phyloP scores from a whole-genome alignment of 2,329 filamentous ascomycete species.

The Pseudogymnoascus sp. region DNA sequence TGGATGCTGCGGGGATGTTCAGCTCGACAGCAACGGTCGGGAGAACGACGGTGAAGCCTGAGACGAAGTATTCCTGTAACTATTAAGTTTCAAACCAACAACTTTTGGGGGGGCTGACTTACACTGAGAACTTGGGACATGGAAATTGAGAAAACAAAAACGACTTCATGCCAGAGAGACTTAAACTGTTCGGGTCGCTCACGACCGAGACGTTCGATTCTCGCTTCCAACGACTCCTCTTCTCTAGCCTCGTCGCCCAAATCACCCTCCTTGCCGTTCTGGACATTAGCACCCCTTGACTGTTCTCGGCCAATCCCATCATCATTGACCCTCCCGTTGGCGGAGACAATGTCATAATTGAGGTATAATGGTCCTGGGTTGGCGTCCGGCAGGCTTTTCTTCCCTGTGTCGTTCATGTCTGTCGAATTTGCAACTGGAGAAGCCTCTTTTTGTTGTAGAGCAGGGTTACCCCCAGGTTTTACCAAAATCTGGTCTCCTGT shows the following conservation, averaged over 20 bases:
- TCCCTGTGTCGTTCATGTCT: background rate
- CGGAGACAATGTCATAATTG: background rate
- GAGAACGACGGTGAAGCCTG: conserved; percentile 66
- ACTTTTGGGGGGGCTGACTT: conserved; percentile 16
- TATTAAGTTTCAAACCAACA: conserved; percentile 5
- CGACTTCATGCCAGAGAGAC: conserved; percentile 43
- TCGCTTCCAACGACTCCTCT: conserved; percentile 25
- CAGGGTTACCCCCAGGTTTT: background rate
- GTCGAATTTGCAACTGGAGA: background rate
- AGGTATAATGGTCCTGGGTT: background rate
- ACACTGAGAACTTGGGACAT: conserved; percentile 50
- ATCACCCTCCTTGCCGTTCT: background rate
- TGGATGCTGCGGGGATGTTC: conserved; percentile 50
- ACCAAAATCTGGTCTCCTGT: background rate
- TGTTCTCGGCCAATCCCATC: background rate
- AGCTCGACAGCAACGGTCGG: conserved; percentile 56
- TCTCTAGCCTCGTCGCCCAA: background rate
- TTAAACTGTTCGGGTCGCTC: conserved; percentile 46
- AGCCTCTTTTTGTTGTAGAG: background rate
- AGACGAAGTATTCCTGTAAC: conserved; percentile 54
- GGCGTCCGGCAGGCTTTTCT: background rate
- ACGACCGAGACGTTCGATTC: conserved; percentile 47
- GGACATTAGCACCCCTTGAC: background rate
- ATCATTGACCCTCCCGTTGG: background rate
- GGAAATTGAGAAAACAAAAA: conserved; percentile 51